Evolutionary conservation across 1,284 basidiomycete species (phyloP).

Genomic region (Erythrobasidium hasegawianum): DNA sequence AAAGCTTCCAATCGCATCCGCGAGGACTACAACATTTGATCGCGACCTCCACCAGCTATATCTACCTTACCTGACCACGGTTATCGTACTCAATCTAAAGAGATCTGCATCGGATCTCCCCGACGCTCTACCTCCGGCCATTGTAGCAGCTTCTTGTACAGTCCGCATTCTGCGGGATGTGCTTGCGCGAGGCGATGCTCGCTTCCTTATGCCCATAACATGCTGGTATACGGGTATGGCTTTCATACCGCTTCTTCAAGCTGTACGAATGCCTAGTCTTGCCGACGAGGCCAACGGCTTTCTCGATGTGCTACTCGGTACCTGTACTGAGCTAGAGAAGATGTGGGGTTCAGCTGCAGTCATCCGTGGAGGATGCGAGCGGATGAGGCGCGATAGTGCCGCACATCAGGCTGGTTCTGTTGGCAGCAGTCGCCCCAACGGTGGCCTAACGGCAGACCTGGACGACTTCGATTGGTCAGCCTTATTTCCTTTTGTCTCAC

Average conservation of each 20-base stretch:
- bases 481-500: neutral
- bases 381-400: neutral
- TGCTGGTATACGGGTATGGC: conserved; percentile 5
- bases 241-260: neutral
- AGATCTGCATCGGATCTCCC: neutral
- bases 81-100: neutral
- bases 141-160: neutral
- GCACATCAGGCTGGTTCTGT: too few relatives aligned
- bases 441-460: neutral
- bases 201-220: neutral
- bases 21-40: neutral
- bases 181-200: neutral
- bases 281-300: neutral
- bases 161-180: neutral
- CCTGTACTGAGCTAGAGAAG: neutral
- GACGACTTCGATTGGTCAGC: conserved; percentile 1
- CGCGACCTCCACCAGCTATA: neutral
- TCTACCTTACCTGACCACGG: neutral
- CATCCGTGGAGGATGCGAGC: neutral
- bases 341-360: conserved; percentile 1
- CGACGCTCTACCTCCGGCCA: neutral
- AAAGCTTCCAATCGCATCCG: neutral
- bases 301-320: neutral
- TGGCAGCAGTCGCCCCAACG: neutral
- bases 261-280: neutral